Evolutionary conservation across 2,329 filamentous ascomycete genomes (phyloP).

Genomic region (Sclerotinia sclerotiorum): DNA sequence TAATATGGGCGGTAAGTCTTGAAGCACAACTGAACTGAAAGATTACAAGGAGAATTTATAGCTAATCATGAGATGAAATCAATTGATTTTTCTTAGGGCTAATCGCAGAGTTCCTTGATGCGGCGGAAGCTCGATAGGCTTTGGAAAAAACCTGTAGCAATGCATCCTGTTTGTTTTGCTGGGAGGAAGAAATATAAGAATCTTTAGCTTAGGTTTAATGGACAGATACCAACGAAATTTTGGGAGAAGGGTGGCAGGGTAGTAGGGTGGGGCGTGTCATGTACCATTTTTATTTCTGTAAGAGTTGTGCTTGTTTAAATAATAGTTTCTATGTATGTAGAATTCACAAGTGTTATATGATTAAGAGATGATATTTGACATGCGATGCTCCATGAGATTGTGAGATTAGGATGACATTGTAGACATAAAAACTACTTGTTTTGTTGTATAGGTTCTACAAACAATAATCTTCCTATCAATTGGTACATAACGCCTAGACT

Average conservation of each 20-base stretch:
- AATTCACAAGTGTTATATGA: background rate
- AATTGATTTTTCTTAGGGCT: background rate
- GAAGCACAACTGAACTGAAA: no score
- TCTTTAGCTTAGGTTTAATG: no score
- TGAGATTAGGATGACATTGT: no score
- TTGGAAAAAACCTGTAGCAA: background rate
- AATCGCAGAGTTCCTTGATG: background rate
- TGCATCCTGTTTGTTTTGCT: background rate
- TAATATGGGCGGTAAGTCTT: no score
- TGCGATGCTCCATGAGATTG: background rate
- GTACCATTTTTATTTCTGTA: background rate
- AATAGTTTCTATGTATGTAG: background rate
- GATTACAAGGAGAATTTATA: no score
- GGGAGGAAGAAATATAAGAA: background rate
- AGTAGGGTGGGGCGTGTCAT: background rate
- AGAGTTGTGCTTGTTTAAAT: background rate
- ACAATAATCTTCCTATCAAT: background rate
- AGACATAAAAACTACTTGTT: background rate
- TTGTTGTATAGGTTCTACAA: background rate
- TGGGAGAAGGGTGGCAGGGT: background rate
- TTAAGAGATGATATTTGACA: background rate
- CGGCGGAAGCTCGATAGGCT: background rate
- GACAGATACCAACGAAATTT: background rate
- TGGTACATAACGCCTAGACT: background rate
- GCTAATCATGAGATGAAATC: no score